Base-by-base conservation (phyloP, 177 flowering plant species). In the Telopea speciosissima region DNA sequence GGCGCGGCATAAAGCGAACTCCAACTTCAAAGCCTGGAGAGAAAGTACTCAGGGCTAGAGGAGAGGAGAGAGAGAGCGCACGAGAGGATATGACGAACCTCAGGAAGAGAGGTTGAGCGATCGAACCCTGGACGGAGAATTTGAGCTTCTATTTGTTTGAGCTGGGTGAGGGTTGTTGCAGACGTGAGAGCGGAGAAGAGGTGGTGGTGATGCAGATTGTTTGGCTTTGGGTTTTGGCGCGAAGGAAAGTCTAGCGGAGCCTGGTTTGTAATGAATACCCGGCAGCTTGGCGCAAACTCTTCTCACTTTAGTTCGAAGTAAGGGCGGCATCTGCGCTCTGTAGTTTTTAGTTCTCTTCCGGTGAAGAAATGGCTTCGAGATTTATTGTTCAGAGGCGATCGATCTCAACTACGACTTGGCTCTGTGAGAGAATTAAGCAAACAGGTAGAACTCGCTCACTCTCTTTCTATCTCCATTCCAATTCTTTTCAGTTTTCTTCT, bases 391-490 rank as follows among this genome's bases (percentile, higher is more conserved):
- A 36, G 49, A 82, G 75, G 62, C 79, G 96, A 33, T 77, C 70
- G 0, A 79, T 92, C 44, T 86, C 88, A 17, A 88, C 88, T 45
- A 67, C 79, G 62, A 66, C 88, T 63, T 70, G 66, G 62, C 86
- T 89, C 74, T 80, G 33, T 74, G 72, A 80, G 78, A 86, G 97
- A 86, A 79, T 90, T 76, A 86, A 85, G 66, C 96, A 92, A 84
- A 91, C 97, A 81, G 94, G 94, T 89, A 42, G 0, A 56, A 19
- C 24, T 56, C 70, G 42, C 40, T 70, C 33, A 31, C 5, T 3
- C n/a, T 62, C 8, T 54, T 8, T 8, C 40, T 6, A 0, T 8
- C 5, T 33, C 40, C 4, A 7, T 33, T 33, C 5, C 8, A 33
- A 6, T 33, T 33, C 0, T 33, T 5, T 2, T 31, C 33, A 31